Evolutionary conservation across 106 monocot genomes (phyloP).

Genomic region (Acorus calamus): DNA sequence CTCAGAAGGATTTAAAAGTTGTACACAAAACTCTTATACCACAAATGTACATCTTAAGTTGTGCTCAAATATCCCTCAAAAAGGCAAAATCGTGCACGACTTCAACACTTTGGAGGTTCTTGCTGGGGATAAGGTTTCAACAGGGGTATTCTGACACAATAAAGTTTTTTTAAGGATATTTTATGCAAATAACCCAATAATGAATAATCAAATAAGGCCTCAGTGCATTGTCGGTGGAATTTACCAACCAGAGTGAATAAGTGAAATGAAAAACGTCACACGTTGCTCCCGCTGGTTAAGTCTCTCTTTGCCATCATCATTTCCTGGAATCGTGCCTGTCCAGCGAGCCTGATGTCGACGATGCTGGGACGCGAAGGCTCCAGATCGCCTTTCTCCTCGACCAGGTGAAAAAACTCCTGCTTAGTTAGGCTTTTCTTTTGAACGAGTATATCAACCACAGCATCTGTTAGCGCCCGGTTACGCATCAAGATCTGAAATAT

Average conservation of each 20-base stretch:
- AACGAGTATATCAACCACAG: constrained; percentile 48
- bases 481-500: constrained; percentile 50
- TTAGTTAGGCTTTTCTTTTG: constrained; percentile 76
- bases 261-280: neutral
- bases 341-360: constrained; percentile 53
- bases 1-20: too few relatives aligned
- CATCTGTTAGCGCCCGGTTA: constrained; percentile 49
- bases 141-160: neutral
- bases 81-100: too few relatives aligned
- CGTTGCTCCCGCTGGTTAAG: constrained; percentile 7
- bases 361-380: constrained; percentile 45
- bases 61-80: too few relatives aligned
- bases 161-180: too few relatives aligned
- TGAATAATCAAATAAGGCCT: too few relatives aligned
- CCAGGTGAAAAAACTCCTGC: constrained; percentile 54
- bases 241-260: too few relatives aligned
- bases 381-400: constrained; percentile 54
- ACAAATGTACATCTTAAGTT: too few relatives aligned
- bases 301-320: constrained; percentile 42
- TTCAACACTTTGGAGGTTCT: neutral
- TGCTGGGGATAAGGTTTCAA: constrained; percentile 8
- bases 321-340: constrained; percentile 43
- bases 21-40: too few relatives aligned
- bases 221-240: too few relatives aligned
- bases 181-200: too few relatives aligned